phyloP scores from a whole-genome alignment of 768 basidiomycete species.

The Suillus lakei region DNA sequence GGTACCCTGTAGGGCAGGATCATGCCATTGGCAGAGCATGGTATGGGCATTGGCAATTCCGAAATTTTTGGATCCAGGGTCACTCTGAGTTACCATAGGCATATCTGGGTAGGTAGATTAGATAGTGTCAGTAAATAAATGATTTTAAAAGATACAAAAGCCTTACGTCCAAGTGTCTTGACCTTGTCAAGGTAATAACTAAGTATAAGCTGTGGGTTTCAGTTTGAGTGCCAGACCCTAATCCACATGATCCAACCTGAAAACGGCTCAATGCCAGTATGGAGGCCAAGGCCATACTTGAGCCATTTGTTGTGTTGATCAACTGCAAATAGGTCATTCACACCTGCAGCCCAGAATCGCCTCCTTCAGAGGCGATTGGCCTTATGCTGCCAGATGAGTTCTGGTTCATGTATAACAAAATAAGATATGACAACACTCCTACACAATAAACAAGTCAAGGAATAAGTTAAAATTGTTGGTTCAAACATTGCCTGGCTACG shows the following conservation, averaged over 20 bases:
- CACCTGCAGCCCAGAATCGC: too few relatives aligned
- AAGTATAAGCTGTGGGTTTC: too few relatives aligned
- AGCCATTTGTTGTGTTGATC: too few relatives aligned
- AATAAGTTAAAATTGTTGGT: too few relatives aligned
- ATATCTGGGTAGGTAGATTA: conserved; percentile 29
- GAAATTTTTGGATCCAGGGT: conserved; percentile 48
- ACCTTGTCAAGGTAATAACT: too few relatives aligned
- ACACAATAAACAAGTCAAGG: too few relatives aligned
- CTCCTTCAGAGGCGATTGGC: conserved; percentile 27
- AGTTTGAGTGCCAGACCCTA: too few relatives aligned
- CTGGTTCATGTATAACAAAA: conserved; percentile 19
- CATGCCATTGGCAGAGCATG: conserved; percentile 39
- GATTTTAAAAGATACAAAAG: conserved; percentile 9
- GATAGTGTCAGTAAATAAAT: conserved; percentile 1
- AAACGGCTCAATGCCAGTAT: too few relatives aligned
- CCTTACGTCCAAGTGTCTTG: too few relatives aligned
- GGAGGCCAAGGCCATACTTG: too few relatives aligned
- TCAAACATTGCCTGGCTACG: neutral
- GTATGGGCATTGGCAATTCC: conserved; percentile 52
- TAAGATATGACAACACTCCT: neutral
- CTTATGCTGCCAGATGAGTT: conserved; percentile 23
- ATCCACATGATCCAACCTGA: too few relatives aligned
- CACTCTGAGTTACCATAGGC: conserved; percentile 48
- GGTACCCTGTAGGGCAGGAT: conserved; percentile 40
- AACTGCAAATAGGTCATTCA: too few relatives aligned